phyloP scores from a whole-genome alignment of 73 alveolate species.

The Paramecium pentaurelia region DNA sequence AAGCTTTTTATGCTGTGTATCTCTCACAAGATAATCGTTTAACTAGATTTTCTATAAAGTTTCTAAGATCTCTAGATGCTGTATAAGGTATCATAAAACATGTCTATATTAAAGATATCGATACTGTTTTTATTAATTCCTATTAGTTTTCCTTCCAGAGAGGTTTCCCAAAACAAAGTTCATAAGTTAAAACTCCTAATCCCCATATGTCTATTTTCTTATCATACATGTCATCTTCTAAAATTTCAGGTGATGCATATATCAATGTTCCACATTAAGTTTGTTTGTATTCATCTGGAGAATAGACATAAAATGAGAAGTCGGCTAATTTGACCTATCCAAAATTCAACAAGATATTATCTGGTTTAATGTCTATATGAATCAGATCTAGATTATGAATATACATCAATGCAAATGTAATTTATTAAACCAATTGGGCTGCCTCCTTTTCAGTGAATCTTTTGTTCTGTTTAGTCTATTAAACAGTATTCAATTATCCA shows the following conservation, averaged over 20 bases:
- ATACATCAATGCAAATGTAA: not conserved
- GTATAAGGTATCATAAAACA: not conserved
- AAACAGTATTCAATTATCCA: not conserved
- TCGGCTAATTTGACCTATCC: constrained; percentile 28
- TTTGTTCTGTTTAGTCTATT: not conserved
- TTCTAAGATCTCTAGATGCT: constrained; percentile 14
- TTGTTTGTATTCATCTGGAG: constrained; percentile 71
- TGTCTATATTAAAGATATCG: not conserved
- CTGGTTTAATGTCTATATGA: constrained; percentile 56
- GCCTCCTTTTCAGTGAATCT: constrained; percentile 44
- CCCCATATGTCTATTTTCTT: constrained; percentile 91
- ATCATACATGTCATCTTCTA: constrained; percentile 72
- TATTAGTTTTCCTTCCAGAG: constrained; percentile 62
- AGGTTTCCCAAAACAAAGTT: constrained; percentile 84
- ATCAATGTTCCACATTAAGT: constrained; percentile 98
- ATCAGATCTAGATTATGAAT: constrained; percentile 40
- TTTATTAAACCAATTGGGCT: not conserved
- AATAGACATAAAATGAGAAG: not conserved
- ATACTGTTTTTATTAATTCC: not conserved
- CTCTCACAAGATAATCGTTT: not conserved
- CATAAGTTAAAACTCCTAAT: constrained; percentile 90
- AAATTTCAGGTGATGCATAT: constrained; percentile 97
- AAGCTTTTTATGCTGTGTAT: not conserved
- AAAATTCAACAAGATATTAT: constrained; percentile 34
- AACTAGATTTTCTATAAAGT: not conserved